A percentile compares a stretch with the other conserved stretches of the same genome.
Conservation (phyloP, 768 basidiomycete genomes). For the Termitomyces titanicus region DNA sequence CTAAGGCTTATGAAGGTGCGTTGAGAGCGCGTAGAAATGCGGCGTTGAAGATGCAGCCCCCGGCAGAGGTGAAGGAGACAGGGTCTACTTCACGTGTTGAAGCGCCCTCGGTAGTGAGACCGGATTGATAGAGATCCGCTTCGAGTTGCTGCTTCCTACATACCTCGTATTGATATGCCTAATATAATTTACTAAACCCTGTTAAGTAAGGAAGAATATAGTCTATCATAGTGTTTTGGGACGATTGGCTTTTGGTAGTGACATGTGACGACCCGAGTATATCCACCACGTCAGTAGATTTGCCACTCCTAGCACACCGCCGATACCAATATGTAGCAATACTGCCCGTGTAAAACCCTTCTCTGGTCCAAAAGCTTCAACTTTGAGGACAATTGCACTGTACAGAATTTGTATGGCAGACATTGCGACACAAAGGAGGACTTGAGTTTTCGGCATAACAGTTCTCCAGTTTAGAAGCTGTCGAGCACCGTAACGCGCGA, state of each 20-base stretch:
- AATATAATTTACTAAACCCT: neutral
- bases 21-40: slow-evolving; percentile 58
- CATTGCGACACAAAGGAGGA: slow-evolving; percentile 18
- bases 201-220: neutral
- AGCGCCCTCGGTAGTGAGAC: slow-evolving; percentile 1
- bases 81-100: neutral
- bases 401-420: slow-evolving; percentile 25
- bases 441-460: slow-evolving; percentile 7
- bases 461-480: slow-evolving; percentile 10
- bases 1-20: slow-evolving; percentile 69
- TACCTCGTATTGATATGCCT: neutral
- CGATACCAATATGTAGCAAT: slow-evolving; percentile 30
- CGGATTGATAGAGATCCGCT: neutral
- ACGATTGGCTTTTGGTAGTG: slow-evolving; percentile 3
- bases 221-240: slow-evolving; percentile 12
- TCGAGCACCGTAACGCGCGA: slow-evolving; percentile 21
- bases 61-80: neutral
- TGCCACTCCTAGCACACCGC: slow-evolving; percentile 17
- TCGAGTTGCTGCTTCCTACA: neutral
- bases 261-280: slow-evolving; percentile 16
- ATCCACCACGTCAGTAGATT: slow-evolving; percentile 21
- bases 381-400: slow-evolving; percentile 21
- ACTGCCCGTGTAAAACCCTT: slow-evolving; percentile 24
- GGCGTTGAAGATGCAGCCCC: slow-evolving; percentile 27
- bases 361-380: slow-evolving; percentile 18